phyloP scores from a whole-genome alignment of 805 yeast species.

The Monosporozyma servazzii region DNA sequence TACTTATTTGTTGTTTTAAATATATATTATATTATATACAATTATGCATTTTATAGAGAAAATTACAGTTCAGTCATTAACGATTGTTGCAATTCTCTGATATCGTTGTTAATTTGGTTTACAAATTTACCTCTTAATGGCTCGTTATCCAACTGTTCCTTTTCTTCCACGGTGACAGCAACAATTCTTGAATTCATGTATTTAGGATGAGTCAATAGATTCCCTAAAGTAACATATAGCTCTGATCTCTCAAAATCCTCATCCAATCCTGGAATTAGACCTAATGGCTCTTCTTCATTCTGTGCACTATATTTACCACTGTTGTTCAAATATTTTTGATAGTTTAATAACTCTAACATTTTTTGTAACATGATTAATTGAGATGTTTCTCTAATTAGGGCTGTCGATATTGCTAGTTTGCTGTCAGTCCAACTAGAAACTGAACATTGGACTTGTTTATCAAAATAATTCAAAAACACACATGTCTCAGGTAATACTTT shows the following conservation, averaged over 20 bases:
- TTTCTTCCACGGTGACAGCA: slow-evolving; percentile 59
- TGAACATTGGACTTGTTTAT: slow-evolving; percentile 55
- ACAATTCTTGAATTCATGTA: slow-evolving; percentile 61
- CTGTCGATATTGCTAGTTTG: slow-evolving; percentile 35
- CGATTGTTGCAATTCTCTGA: slow-evolving; percentile 43
- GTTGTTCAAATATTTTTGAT: slow-evolving; percentile 37
- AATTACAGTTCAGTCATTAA: slow-evolving; percentile 16
- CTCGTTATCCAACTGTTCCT: slow-evolving; percentile 43
- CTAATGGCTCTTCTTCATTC: slow-evolving; percentile 16
- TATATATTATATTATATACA: neutral
- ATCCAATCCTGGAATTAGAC: slow-evolving; percentile 52
- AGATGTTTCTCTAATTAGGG: slow-evolving; percentile 53
- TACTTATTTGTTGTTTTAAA: neutral
- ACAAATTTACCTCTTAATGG: slow-evolving; percentile 36
- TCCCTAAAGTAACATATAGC: slow-evolving; percentile 53
- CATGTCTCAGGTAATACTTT: slow-evolving; percentile 56
- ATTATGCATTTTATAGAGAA: neutral
- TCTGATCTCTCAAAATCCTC: slow-evolving; percentile 48
- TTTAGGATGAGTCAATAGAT: slow-evolving; percentile 79
- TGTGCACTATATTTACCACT: slow-evolving; percentile 9
- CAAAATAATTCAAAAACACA: slow-evolving; percentile 52
- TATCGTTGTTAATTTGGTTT: slow-evolving; percentile 39
- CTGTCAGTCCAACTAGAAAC: slow-evolving; percentile 56
- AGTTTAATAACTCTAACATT: slow-evolving; percentile 44
- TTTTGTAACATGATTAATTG: slow-evolving; percentile 60